Evolutionary conservation across 495 filamentous ascomycete genomes (phyloP), one percentile per base, ranked within the genome.

Genomic region (Apodospora peruviana): DNA sequence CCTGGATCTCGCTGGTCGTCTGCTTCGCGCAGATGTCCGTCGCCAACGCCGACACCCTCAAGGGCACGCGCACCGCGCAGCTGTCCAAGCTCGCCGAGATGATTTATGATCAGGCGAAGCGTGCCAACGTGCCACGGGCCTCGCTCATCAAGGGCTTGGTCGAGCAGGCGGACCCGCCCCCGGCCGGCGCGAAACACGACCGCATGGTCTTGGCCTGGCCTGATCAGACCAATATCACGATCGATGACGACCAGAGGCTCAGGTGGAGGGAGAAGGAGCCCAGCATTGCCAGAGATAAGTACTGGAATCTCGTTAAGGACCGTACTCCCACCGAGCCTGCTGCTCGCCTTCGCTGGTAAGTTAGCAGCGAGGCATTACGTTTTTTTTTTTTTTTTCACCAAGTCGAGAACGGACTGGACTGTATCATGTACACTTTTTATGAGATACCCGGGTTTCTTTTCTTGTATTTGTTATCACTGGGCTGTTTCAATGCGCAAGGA

Each of bases 101-200:
- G 57, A 48, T 71, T 40, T 32, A 58, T 19, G 67, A 69, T 17
- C 67, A 73, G 34, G 59, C 67, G 14, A 35, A 50, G 22, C 39
- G 40, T 23, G 42, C 40, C 32, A 10, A 23, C 0, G 37, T 62
- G n/a, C 51, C 52, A 8, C 35, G 51, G 29, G 43, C 47, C 39
- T 41, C 35, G 12, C 41, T 51, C 16, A 23, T 63, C 2, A 40
- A 40, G 43, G 36, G 50, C 16, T 10, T 63, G 43, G 37, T 65
- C 9, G 36, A 27, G 12, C 46, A 57, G 32, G 59, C 59, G n/a
- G 50, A 41, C 11, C 45, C 45, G 0, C 9, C 32, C 41, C 3
- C 36, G 21, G 9, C 27, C 16, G 12, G 22, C n/a, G 14, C 25
- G 21, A n/a, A 43, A 36, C 24, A 38, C 9, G 56, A 32, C 7